Percentiles rank a stretch among this genome's conserved stretches.
Conservation (phyloP, 495 filamentous ascomycete genomes). For the Penicillium goetzii region DNA sequence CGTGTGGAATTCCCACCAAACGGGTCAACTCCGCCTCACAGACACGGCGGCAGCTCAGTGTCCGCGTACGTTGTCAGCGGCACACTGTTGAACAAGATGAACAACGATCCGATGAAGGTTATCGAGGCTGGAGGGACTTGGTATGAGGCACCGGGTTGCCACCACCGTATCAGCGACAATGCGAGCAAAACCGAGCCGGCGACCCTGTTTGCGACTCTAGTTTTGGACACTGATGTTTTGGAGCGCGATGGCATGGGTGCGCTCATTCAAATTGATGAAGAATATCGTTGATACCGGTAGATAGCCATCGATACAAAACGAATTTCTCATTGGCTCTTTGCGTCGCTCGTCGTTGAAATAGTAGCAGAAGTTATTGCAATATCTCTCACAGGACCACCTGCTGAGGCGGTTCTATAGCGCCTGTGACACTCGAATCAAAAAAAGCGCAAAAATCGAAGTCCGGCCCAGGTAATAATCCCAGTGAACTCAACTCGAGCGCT, state of each 20-base stretch:
- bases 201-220: conserved; percentile 33
- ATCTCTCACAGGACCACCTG: not conserved
- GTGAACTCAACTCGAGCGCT: not conserved
- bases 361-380: not conserved
- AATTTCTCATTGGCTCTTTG: not conserved
- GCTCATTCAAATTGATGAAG: conserved; percentile 37
- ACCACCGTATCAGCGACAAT: conserved; percentile 48
- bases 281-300: conserved; percentile 23
- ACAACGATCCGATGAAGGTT: conserved; percentile 37
- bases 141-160: conserved; percentile 51
- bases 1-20: conserved; percentile 42
- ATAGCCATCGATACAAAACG: not conserved
- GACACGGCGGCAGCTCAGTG: conserved; percentile 42
- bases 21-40: conserved; percentile 47
- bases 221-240: conserved; percentile 39
- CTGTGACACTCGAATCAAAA: not conserved
- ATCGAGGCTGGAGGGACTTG: conserved; percentile 35
- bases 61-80: conserved; percentile 40
- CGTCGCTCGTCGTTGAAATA: not conserved
- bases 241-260: conserved; percentile 34
- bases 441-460: not conserved
- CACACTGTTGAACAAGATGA: conserved; percentile 46
- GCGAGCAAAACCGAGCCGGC: conserved; percentile 39
- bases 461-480: not conserved
- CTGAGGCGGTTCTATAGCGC: not conserved